Evolutionary conservation across 2,329 filamentous ascomycete genomes (phyloP), one percentile per base, ranked within the genome.

Genomic region (Colletotrichum eleusines): DNA sequence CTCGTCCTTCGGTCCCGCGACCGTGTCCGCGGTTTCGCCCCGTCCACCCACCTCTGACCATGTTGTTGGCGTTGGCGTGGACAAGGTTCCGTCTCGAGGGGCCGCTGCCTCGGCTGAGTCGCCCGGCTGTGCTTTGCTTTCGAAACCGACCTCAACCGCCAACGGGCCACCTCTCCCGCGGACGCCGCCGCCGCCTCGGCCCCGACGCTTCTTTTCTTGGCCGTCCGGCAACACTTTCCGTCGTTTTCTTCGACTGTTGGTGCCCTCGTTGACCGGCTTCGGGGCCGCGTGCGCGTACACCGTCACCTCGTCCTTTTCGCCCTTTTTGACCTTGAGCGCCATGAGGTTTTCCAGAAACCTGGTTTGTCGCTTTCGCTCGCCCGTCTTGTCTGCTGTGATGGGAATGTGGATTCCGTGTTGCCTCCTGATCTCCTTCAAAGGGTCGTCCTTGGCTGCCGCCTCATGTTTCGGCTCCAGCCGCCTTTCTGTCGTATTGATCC

Each of bases 401-500:
- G 85, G 84, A 6, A 87, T 82, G 35, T 82, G 80, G 59, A 87
- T 81, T 31, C 79, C 78, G 28, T 83, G 81, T 66, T 82, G 78
- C 55, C 80, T 76, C 50, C 83, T 82, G 23, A 85, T 81, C n/a
- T 79, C 75, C 9, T 80, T 78, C 11, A 83, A 73, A 7, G 77
- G 74, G 58, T 81, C 80, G 65, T 80, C 77, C n/a, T 74, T 72
- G 38, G 75, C 72, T 16, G 75, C 77, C 7, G 74, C 74, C 33
- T 79, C 76, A 4, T 79, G 73, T 46, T 83, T 85, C 26, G 85
- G 84, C 57, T 85, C 84, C 18, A 94, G 79, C 46, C 87, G 85
- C 71, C 89, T 89, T 73, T 91, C 90, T 40, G 84, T 88, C 16
- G 92, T 92, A 55, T 92, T 83, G 69, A 97, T 88, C 68, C 93